A percentile compares a stretch with the other conserved stretches of the same genome.
Conservation (phyloP, 345 rosid species). For the Syzygium aromaticum region DNA sequence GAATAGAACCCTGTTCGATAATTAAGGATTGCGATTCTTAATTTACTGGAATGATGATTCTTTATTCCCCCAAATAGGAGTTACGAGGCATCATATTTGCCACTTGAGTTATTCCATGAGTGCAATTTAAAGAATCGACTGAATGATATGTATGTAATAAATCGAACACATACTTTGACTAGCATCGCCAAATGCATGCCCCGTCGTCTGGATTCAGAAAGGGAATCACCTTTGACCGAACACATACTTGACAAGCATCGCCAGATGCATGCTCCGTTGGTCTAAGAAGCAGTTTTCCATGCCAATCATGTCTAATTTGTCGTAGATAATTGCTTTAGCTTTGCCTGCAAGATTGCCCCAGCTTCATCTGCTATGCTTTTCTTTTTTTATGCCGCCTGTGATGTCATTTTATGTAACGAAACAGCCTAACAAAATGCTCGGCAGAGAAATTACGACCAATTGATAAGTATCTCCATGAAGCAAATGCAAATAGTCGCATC, state of each 20-base stretch:
- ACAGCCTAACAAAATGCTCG: neutral
- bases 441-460: neutral
- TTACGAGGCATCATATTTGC: no score
- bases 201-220: neutral
- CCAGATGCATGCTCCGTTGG: neutral
- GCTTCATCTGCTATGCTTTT: constrained; percentile 83
- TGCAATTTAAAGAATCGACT: no score
- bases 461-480: neutral
- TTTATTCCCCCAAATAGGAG: no score
- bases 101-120: no score
- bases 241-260: neutral
- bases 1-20: no score
- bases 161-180: no score
- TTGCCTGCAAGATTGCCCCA: constrained; percentile 56
- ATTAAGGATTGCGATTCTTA: no score
- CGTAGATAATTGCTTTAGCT: constrained; percentile 54
- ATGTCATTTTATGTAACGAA: neutral
- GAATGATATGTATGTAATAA: no score
- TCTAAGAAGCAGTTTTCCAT: neutral
- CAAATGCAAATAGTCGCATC: neutral
- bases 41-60: no score
- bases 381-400: constrained; percentile 88
- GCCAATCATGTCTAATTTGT: constrained; percentile 3
- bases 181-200: no score
- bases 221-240: neutral